These are phyloP conservation scores for Gynostemma pentaphyllum DNA, from an alignment of 306 rosid genomes.

Conservation along the genomic window DNA sequence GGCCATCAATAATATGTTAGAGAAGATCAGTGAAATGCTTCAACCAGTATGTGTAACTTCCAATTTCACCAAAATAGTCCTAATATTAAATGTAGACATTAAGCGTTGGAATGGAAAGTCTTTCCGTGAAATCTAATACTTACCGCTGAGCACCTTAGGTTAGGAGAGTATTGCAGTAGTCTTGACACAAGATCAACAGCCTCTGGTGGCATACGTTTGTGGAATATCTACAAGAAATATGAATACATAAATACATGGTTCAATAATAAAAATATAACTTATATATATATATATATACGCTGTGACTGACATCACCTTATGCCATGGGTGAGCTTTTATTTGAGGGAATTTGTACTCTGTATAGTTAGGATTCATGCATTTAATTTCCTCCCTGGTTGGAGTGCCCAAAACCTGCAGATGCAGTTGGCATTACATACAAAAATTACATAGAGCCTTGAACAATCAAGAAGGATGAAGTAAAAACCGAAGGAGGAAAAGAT, in stretches of 20 bases:
- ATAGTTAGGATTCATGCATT: constrained; percentile 98
- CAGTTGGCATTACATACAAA: constrained; percentile 1
- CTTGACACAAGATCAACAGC: constrained; percentile 97
- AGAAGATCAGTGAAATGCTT: background rate
- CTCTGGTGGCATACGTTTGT: constrained; percentile 97
- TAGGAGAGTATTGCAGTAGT: constrained; percentile 87
- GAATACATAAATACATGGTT: background rate
- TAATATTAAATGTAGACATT: background rate
- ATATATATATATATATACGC: background rate
- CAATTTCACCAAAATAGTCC: background rate
- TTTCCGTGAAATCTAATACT: constrained; percentile 16
- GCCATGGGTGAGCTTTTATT: constrained; percentile 99
- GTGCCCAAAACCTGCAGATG: constrained; percentile 76
- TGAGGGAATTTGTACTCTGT: constrained; percentile 98
- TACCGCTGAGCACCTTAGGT: constrained; percentile 86
- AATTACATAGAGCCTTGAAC: background rate
- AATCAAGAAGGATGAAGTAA: background rate
- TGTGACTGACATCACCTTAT: constrained; percentile 52
- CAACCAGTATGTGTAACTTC: background rate
- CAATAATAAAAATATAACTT: background rate
- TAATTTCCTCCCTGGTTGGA: constrained; percentile 96
- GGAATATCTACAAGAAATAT: constrained; percentile 52
- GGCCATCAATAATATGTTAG: background rate
- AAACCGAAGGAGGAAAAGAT: background rate
- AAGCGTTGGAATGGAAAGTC: background rate